Percentiles rank a stretch among this genome's conserved stretches.
Conservation (phyloP, 129 eudicot species). For the Lonicera japonica region DNA sequence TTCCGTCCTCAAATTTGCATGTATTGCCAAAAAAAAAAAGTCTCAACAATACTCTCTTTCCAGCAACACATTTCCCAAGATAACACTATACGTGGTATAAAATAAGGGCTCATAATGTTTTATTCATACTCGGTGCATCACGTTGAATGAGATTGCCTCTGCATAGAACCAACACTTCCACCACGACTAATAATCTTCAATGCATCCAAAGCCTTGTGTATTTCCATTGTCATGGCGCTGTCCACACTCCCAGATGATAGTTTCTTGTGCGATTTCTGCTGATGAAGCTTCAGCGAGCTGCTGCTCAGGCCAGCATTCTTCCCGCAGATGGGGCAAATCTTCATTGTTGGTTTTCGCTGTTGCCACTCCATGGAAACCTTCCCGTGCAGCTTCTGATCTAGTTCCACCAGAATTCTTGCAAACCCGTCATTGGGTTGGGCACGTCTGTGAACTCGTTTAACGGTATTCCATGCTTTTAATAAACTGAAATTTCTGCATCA, state of each 20-base stretch:
- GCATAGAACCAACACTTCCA: constrained; percentile 67
- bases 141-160: constrained; percentile 31
- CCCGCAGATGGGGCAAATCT: constrained; percentile 91
- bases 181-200: constrained; percentile 55
- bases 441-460: constrained; percentile 77
- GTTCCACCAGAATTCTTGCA: constrained; percentile 69
- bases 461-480: constrained; percentile 71
- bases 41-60: no score
- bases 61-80: no score
- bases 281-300: constrained; percentile 83
- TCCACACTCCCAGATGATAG: constrained; percentile 95
- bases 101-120: no score
- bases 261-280: constrained; percentile 88
- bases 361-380: constrained; percentile 98
- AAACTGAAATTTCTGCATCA: constrained; percentile 69
- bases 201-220: constrained; percentile 79
- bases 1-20: no score
- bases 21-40: no score
- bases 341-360: constrained; percentile 70
- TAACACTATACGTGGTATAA: no score
- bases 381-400: constrained; percentile 71
- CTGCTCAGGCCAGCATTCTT: constrained; percentile 92
- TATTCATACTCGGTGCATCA: neutral
- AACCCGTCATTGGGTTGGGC: constrained; percentile 99
- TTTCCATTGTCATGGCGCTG: constrained; percentile 96